Evolutionary conservation across 495 filamentous ascomycete genomes (phyloP), one percentile per base, ranked within the genome.

Genomic region (Glonium stellatum): DNA sequence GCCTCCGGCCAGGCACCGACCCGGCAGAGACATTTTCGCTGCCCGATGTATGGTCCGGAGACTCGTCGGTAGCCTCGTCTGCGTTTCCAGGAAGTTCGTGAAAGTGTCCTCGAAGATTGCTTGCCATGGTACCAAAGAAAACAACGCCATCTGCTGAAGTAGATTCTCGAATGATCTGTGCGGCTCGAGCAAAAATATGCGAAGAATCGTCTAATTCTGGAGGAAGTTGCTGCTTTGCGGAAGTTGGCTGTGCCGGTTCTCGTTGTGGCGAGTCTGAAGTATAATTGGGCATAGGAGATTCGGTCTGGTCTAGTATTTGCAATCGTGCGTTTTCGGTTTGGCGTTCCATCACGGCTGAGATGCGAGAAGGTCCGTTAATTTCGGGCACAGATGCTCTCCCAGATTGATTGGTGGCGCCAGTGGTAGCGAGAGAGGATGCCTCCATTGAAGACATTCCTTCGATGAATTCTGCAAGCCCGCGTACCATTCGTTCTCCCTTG

Each of bases 401-500:
- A 39, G n/a, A 39, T 15, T 8, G 36, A 39, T 15, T 39, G 8
- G 8, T 39, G 36, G 15, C 15, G 8, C 36, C 36, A 8, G 8
- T 39, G 8, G 8, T 8, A 8, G 36, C 36, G n/a, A n/a, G n/a
- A 39, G 36, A 8, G 15, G 8, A 8, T 15, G 36, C 21, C 23
- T 50, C 47, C 47, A 23, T 50, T 5, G 21, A 50, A 2, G 4
- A 50, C 47, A 50, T 50, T 18, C n/a, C 21, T 23, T 50, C 47
- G n/a, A 50, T 50, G 21, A 50, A 50, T 11, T 50, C n/a, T 50
- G 47, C 47, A 15, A 50, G 22, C 1, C 47, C 47, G 11, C 47
- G 47, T 11, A 50, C 47, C 47, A 50, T 4, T 50, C 22, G 18
- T 23, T 50, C 47, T 23, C 47, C 47, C n/a, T 50, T 50, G 47